These are phyloP conservation scores for Cardamine chenopodiifolia DNA, from an alignment of 345 rosid genomes.

Conservation along the genomic window DNA sequence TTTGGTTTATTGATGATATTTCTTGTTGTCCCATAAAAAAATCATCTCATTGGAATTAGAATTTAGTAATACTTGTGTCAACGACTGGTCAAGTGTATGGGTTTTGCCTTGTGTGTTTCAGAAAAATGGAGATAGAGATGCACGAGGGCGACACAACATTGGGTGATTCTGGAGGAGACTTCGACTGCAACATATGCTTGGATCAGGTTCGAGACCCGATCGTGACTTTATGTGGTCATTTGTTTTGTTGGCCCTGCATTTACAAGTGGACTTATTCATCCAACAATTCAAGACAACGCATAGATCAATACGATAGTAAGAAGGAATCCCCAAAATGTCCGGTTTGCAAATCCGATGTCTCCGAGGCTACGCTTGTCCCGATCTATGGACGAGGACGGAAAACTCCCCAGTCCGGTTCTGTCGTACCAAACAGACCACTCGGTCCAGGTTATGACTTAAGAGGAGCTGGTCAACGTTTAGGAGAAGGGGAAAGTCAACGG, in stretches of 20 bases:
- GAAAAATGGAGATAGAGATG: slow-evolving; percentile 39
- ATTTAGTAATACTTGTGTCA: not conserved
- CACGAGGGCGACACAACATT: slow-evolving; percentile 7
- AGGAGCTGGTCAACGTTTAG: slow-evolving; percentile 66
- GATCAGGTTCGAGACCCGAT: slow-evolving; percentile 84
- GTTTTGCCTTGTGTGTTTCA: slow-evolving; percentile 15
- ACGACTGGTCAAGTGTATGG: slow-evolving; percentile 23
- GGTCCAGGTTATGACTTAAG: slow-evolving; percentile 48
- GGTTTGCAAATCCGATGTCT: slow-evolving; percentile 83
- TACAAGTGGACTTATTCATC: slow-evolving; percentile 79
- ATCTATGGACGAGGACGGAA: slow-evolving; percentile 80
- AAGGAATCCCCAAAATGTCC: slow-evolving; percentile 57
- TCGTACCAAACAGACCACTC: slow-evolving; percentile 74
- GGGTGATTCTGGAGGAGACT: slow-evolving; percentile 53
- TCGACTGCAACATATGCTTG: slow-evolving; percentile 90
- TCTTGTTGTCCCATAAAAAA: slow-evolving; percentile 8
- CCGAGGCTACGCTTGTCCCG: slow-evolving; percentile 81
- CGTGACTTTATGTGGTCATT: slow-evolving; percentile 92
- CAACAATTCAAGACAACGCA: slow-evolving; percentile 46
- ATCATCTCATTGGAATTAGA: not conserved
- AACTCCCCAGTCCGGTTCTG: slow-evolving; percentile 39
- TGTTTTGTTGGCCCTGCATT: slow-evolving; percentile 98
- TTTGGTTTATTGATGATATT: not conserved
- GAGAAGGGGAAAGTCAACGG: slow-evolving; percentile 55
- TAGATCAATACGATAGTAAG: slow-evolving; percentile 26